These are phyloP conservation scores for Phanerochaete carnosa DNA, from an alignment of 768 basidiomycete genomes.

Conservation along the genomic window DNA sequence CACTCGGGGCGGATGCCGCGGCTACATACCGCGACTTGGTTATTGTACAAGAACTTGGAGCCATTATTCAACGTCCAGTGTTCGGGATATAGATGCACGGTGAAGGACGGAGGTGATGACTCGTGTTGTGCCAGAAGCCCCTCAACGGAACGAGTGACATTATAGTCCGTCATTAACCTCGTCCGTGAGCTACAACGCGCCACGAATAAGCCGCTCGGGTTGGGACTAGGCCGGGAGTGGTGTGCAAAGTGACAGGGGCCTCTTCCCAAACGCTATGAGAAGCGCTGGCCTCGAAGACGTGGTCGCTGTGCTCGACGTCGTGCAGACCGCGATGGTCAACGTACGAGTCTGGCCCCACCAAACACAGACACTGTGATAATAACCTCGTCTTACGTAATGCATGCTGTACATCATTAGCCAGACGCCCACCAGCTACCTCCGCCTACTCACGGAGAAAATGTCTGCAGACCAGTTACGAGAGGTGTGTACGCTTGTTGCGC, in stretches of 20 bases:
- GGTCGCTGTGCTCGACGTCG: slow-evolving; percentile 1
- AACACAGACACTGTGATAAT: background rate
- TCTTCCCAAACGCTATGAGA: background rate
- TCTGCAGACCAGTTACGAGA: slow-evolving; percentile 31
- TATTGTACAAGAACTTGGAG: slow-evolving; percentile 78
- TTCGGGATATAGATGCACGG: slow-evolving; percentile 73
- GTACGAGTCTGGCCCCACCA: background rate
- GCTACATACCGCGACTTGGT: slow-evolving; percentile 57
- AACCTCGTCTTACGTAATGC: slow-evolving; percentile 8
- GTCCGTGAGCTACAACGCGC: slow-evolving; percentile 9
- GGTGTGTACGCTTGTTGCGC: slow-evolving; percentile 20
- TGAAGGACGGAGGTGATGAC: slow-evolving; percentile 65
- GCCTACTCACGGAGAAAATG: slow-evolving; percentile 5
- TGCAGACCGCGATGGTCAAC: slow-evolving; percentile 5
- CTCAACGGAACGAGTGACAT: slow-evolving; percentile 62
- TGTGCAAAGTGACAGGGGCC: background rate
- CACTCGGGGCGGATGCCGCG: background rate
- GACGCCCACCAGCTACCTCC: background rate
- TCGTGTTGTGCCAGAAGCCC: slow-evolving; percentile 59
- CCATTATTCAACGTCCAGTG: slow-evolving; percentile 82
- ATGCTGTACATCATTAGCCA: background rate
- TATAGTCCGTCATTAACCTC: slow-evolving; percentile 62
- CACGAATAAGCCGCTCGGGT: background rate
- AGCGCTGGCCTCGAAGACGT: background rate
- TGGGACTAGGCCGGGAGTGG: background rate